Evolutionary conservation across 78 protist genomes (phyloP), one percentile per base, ranked within the genome.

Genomic region (Cavenderia fasciculata): DNA sequence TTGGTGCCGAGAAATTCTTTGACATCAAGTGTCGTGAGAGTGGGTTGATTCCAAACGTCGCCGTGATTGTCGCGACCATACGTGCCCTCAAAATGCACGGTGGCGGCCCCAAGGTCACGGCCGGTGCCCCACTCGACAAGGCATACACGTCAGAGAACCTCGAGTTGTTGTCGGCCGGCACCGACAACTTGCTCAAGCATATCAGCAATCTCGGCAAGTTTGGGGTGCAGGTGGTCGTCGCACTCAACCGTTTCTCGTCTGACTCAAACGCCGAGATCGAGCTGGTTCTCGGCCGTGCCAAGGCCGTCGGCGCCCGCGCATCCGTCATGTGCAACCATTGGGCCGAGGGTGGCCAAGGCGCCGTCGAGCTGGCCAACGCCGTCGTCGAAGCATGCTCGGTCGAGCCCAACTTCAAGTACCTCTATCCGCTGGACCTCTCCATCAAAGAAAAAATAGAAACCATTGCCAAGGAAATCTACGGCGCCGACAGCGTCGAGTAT

Each of bases 31-130:
- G 99, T 85, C 78, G 98, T 21, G n/a, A 85, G 36, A 41, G 90
- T 41, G 96, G 98, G 16, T 69, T 95, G 51, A 18, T 14, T 33
- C 99, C 99, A 72, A 86, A 94, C 40, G 34, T 87, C 33, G 98
- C 94, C 10, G 98, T 96, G 1, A 36, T 98, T 40, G 99, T 98
- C 16, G 89, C 96, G 62, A 97, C 99, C 0, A 96, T 95, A 10
- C 95, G 99, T 57, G 99, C 99, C 11, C 87, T 98, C 56, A 98
- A 98, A 91, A 94, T 97, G 97, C 99, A 98, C 91, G 99, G 95
- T 31, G 97, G 95, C 33, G 97, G 96, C 49, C 96, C 97, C 14
- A 49, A 65, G 19, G 97, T 95, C 0, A 94, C 76, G 3, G 93
- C 97, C 0, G 98, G 97, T 27, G 68, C 96, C 25, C 93, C 95